Conservation (phyloP, 495 filamentous ascomycete genomes). For the Aspergillus biplanus region DNA sequence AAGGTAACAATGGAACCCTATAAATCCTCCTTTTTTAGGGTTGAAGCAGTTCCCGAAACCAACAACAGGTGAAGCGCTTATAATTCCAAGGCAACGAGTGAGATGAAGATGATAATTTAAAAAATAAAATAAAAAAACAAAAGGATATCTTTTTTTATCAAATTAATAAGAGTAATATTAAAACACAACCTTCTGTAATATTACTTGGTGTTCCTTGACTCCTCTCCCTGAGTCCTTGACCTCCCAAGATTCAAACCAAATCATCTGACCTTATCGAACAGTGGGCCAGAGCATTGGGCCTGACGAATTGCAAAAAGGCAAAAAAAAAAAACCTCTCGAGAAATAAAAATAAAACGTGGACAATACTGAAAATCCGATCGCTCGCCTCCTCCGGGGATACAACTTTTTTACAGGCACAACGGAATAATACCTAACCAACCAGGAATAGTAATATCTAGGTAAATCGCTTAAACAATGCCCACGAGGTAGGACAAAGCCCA, state of each 20-base stretch:
- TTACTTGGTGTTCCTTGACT: not conserved
- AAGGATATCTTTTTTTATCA: not conserved
- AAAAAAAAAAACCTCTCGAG: not conserved
- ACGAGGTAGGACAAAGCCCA: not conserved
- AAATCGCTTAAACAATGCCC: not conserved
- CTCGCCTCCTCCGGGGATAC: conserved; percentile 6
- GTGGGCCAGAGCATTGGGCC: conserved; percentile 20
- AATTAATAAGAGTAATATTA: not conserved
- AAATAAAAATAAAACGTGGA: conserved; percentile 11
- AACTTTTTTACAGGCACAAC: not conserved
- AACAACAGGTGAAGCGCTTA: not conserved
- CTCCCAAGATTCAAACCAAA: conserved; percentile 14
- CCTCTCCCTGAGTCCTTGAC: not conserved
- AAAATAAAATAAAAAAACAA: conserved; percentile 11
- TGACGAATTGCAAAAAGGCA: not conserved
- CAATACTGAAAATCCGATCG: conserved; percentile 1
- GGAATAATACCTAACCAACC: not conserved
- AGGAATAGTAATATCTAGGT: not conserved
- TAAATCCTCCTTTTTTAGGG: not conserved
- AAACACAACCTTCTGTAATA: not conserved
- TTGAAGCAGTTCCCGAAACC: not conserved
- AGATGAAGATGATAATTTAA: not conserved
- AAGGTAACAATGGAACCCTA: not conserved
- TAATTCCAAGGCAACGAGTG: not conserved
- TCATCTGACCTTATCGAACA: conserved; percentile 25